A percentile compares a stretch with the other conserved stretches of the same genome.
Conservation (phyloP, 495 filamentous ascomycete species). For the Aspergillus cavernicola region DNA sequence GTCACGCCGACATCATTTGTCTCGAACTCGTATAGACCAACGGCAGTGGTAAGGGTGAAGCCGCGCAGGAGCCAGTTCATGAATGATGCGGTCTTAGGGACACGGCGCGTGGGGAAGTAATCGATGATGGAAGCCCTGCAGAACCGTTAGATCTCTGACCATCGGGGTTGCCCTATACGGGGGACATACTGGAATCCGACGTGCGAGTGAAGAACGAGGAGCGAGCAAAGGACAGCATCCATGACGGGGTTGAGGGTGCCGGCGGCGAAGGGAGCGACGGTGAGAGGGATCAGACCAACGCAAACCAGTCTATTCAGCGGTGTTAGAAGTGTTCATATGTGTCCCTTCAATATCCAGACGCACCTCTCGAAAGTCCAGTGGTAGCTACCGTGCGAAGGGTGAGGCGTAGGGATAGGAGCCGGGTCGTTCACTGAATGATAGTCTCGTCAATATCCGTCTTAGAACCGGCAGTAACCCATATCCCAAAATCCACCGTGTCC, state of each 20-base stretch:
- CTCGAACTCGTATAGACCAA: conserved; percentile 97
- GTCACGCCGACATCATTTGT: conserved; percentile 97
- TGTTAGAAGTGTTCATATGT: conserved; percentile 1
- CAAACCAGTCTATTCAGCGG: conserved; percentile 55
- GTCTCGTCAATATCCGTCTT: conserved; percentile 20
- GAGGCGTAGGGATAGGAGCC: conserved; percentile 64
- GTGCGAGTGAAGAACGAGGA: conserved; percentile 87
- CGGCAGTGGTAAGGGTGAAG: conserved; percentile 72
- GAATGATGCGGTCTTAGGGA: conserved; percentile 60
- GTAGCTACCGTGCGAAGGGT: conserved; percentile 83
- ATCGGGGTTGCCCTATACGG: not conserved
- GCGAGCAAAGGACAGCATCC: conserved; percentile 80
- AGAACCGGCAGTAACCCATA: not conserved
- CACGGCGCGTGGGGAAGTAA: conserved; percentile 72
- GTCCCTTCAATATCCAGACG: conserved; percentile 15
- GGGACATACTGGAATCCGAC: conserved; percentile 78
- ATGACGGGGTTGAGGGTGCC: conserved; percentile 84
- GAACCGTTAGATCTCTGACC: not conserved
- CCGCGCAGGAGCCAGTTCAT: conserved; percentile 75
- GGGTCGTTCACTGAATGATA: conserved; percentile 74
- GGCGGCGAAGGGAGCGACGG: conserved; percentile 84
- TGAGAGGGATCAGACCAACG: conserved; percentile 76
- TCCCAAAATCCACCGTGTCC: not conserved
- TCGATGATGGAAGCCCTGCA: conserved; percentile 73
- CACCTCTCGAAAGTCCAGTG: conserved; percentile 97